phyloP scores from a whole-genome alignment of 2,329 filamentous ascomycete species.

The Aureobasidium zeae region DNA sequence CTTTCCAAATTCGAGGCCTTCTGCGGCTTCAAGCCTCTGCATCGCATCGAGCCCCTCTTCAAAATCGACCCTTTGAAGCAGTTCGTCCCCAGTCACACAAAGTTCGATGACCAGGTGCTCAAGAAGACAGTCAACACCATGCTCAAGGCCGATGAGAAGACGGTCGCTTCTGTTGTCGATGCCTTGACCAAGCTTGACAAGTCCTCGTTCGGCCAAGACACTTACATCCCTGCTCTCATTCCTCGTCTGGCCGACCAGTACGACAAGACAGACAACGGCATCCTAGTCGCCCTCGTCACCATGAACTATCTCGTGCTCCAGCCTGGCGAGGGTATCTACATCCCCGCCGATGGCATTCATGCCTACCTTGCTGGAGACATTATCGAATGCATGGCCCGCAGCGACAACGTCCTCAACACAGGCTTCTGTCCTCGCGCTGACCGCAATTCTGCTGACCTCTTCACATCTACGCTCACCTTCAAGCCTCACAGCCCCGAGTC shows the following conservation, averaged over 20 bases:
- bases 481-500: conserved; percentile 50
- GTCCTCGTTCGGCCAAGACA: conserved; percentile 42
- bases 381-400: conserved; percentile 69
- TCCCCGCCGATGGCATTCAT: conserved; percentile 65
- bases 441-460: conserved; percentile 54
- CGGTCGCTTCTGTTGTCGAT: conserved; percentile 45
- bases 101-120: conserved; percentile 50
- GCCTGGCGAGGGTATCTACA: conserved; percentile 58
- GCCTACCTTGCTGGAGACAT: conserved; percentile 66
- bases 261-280: conserved; percentile 53
- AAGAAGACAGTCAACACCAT: conserved; percentile 47
- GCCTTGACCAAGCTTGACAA: conserved; percentile 42
- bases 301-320: conserved; percentile 65
- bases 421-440: conserved; percentile 63
- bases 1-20: conserved; percentile 66
- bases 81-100: conserved; percentile 42
- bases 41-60: conserved; percentile 51
- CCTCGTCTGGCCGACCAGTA: conserved; percentile 58
- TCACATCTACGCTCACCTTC: conserved; percentile 55
- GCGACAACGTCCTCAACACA: conserved; percentile 64
- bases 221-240: conserved; percentile 55
- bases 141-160: conserved; percentile 45
- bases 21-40: conserved; percentile 61
- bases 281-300: conserved; percentile 57
- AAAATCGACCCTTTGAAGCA: conserved; percentile 44